These are phyloP conservation scores for Exobasidium rhododendri DNA, from an alignment of 1,284 basidiomycete genomes.

Conservation along the genomic window DNA sequence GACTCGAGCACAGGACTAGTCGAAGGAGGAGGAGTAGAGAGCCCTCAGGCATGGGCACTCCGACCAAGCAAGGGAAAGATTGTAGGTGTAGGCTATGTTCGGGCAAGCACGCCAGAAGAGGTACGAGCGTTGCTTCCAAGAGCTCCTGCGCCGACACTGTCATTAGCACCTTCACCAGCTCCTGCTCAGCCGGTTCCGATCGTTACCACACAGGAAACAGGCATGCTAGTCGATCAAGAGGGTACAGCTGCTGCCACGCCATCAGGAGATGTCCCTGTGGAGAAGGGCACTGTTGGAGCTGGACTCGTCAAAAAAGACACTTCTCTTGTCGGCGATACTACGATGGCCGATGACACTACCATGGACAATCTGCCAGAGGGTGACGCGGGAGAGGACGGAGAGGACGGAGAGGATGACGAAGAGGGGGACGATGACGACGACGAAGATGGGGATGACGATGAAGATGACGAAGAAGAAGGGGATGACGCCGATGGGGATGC, in stretches of 20 bases:
- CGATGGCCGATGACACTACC: neutral
- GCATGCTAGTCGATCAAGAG: neutral
- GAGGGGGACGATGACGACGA: constrained; percentile 13
- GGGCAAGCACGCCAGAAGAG: constrained; percentile 33
- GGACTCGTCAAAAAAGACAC: neutral
- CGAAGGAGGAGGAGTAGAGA: neutral
- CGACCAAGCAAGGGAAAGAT: constrained; percentile 32
- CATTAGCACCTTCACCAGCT: constrained; percentile 1
- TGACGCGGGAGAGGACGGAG: neutral
- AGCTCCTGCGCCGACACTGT: constrained; percentile 10
- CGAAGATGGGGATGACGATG: constrained; percentile 13
- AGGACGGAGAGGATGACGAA: constrained; percentile 13
- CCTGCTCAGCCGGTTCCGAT: neutral
- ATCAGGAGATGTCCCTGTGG: neutral
- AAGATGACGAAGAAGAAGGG: constrained; percentile 15
- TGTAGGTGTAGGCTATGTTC: constrained; percentile 39
- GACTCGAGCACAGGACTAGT: neutral
- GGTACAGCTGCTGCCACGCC: neutral
- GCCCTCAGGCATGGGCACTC: constrained; percentile 22
- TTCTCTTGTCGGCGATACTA: neutral
- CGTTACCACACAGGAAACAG: neutral
- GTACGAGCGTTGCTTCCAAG: constrained; percentile 14
- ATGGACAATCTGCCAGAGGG: neutral
- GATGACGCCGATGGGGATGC: constrained; percentile 13
- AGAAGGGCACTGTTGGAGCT: neutral